Evolutionary conservation across 2,329 filamentous ascomycete species (phyloP).

Genomic region (Cyphellophora europaea): DNA sequence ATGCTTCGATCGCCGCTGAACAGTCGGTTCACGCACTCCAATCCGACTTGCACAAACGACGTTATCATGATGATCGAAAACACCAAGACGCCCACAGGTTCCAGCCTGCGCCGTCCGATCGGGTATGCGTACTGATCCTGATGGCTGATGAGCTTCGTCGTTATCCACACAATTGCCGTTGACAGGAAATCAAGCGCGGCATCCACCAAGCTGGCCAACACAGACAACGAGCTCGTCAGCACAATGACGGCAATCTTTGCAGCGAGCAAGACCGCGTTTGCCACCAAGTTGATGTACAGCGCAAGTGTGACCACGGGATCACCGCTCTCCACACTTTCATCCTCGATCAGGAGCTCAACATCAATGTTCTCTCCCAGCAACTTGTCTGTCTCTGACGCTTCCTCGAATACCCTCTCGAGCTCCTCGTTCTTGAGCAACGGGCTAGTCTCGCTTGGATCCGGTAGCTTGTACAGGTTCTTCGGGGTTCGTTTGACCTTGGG

Average conservation of each 20-base stretch:
- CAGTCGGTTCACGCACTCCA: constrained; percentile 60
- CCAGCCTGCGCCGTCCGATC: constrained; percentile 65
- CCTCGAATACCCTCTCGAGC: constrained; percentile 1
- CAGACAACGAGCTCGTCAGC: constrained; percentile 67
- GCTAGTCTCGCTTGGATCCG: constrained; percentile 52
- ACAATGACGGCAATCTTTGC: constrained; percentile 71
- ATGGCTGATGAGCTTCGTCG: constrained; percentile 63
- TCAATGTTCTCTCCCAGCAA: constrained; percentile 11
- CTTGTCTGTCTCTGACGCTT: constrained; percentile 1
- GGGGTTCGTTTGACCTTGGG: constrained; percentile 65
- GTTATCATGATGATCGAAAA: constrained; percentile 84
- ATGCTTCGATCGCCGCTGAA: constrained; percentile 52
- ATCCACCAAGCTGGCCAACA: constrained; percentile 70
- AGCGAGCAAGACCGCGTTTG: constrained; percentile 64
- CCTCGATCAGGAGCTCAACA: constrained; percentile 31
- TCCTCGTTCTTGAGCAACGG: constrained; percentile 46
- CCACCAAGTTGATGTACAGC: constrained; percentile 75
- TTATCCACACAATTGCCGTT: constrained; percentile 72
- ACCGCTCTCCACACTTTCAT: constrained; percentile 53
- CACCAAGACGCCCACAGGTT: constrained; percentile 70
- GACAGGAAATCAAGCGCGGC: constrained; percentile 72
- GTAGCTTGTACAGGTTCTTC: constrained; percentile 71
- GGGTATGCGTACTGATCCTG: constrained; percentile 69
- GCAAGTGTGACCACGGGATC: constrained; percentile 73
- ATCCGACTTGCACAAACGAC: constrained; percentile 67